These are phyloP conservation scores for Hylodesmum podocarpum DNA, from an alignment of 306 rosid genomes.

Conservation along the genomic window DNA sequence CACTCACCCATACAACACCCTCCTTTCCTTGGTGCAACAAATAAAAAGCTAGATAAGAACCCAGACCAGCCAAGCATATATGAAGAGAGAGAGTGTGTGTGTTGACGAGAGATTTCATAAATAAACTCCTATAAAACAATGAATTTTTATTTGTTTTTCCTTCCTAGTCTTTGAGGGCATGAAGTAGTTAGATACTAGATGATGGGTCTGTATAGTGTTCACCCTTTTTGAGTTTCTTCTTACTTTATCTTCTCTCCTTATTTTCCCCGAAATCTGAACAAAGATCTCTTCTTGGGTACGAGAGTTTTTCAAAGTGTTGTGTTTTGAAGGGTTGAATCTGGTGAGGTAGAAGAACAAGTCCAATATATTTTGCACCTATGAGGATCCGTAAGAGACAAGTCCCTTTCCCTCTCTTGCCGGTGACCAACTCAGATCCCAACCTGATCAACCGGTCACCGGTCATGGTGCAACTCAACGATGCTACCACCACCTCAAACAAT, in stretches of 20 bases:
- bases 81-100: background rate
- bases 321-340: constrained; percentile 2
- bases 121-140: constrained; percentile 10
- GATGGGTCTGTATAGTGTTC: constrained; percentile 20
- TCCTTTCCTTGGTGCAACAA: constrained; percentile 80
- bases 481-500: constrained; percentile 11
- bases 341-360: background rate
- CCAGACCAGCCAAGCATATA: background rate
- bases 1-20: constrained; percentile 48
- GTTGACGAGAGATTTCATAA: background rate
- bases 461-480: constrained; percentile 60
- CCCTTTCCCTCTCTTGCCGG: constrained; percentile 58
- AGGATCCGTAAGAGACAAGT: constrained; percentile 78
- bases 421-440: constrained; percentile 77
- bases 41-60: constrained; percentile 51
- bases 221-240: background rate
- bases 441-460: constrained; percentile 52
- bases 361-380: constrained; percentile 51
- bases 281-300: constrained; percentile 39
- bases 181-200: background rate
- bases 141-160: background rate
- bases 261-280: constrained; percentile 33
- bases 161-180: constrained; percentile 10
- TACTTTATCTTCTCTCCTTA: background rate
- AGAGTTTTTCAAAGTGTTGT: background rate